phyloP scores from a whole-genome alignment of 805 yeast species.

The Jamesozyma spencerorum region DNA sequence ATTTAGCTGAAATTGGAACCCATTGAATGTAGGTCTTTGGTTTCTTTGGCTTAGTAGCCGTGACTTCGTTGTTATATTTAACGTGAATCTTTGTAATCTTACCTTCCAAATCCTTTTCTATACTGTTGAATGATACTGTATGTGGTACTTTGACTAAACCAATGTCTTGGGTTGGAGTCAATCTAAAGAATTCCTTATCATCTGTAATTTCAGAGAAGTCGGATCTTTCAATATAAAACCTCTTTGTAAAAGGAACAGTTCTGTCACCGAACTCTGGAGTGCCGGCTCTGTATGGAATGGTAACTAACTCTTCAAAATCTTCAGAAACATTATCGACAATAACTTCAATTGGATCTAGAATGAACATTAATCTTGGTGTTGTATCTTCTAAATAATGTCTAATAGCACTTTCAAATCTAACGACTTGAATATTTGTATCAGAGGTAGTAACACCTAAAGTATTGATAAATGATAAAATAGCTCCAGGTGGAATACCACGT shows the following conservation, averaged over 20 bases:
- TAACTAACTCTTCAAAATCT: conserved; percentile 57
- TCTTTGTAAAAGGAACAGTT: conserved; percentile 65
- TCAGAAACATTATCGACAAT: conserved; percentile 74
- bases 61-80: conserved; percentile 54
- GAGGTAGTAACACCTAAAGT: conserved; percentile 95
- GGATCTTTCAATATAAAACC: conserved; percentile 73
- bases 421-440: conserved; percentile 81
- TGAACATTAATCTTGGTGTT: conserved; percentile 91
- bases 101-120: conserved; percentile 51
- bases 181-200: conserved; percentile 72
- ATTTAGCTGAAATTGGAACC: conserved; percentile 65
- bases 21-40: conserved; percentile 97
- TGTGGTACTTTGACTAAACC: conserved; percentile 88
- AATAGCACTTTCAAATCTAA: conserved; percentile 81
- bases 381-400: conserved; percentile 81
- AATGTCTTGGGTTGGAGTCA: conserved; percentile 90
- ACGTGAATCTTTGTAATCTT: conserved; percentile 63
- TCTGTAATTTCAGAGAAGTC: conserved; percentile 66
- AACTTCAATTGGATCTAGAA: conserved; percentile 77
- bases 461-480: conserved; percentile 83
- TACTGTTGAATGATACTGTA: conserved; percentile 61
- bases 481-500: conserved; percentile 98
- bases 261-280: conserved; percentile 66
- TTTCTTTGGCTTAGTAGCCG: conserved; percentile 40
- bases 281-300: conserved; percentile 88